A percentile compares a stretch with the other conserved stretches of the same genome.
These are phyloP conservation scores for Gremmenia infestans DNA, from an alignment of 2,329 filamentous ascomycete genomes.

Conservation along the genomic window DNA sequence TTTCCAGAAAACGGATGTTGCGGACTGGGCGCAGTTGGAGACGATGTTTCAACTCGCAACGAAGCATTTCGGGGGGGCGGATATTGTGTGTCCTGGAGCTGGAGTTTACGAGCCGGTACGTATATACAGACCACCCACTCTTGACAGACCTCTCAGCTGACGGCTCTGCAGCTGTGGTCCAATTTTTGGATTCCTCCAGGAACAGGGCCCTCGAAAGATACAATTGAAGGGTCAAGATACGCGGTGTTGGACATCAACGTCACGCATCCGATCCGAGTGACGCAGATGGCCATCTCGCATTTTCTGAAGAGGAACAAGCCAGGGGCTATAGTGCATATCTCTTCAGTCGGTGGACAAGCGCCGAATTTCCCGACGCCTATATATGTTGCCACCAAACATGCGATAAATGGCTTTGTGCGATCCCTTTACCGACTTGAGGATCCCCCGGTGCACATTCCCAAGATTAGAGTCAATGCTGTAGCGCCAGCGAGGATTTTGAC, in stretches of 20 bases:
- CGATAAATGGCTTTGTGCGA: slow-evolving; percentile 41
- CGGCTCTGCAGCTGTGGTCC: slow-evolving; percentile 36
- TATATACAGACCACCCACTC: background rate
- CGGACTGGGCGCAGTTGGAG: slow-evolving; percentile 36
- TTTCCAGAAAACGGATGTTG: slow-evolving; percentile 42
- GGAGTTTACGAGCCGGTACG: slow-evolving; percentile 41
- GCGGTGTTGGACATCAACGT: slow-evolving; percentile 45
- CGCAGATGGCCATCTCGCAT: slow-evolving; percentile 45
- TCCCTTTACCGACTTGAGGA: slow-evolving; percentile 36
- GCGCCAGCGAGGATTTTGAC: slow-evolving; percentile 39
- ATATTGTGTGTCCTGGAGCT: slow-evolving; percentile 41
- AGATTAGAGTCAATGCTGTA: slow-evolving; percentile 39
- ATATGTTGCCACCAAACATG: slow-evolving; percentile 46
- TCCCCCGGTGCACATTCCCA: slow-evolving; percentile 23
- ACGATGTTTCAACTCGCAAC: slow-evolving; percentile 34
- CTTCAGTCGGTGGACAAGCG: slow-evolving; percentile 42
- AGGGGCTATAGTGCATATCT: slow-evolving; percentile 40
- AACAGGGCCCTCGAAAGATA: slow-evolving; percentile 37
- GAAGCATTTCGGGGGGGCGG: slow-evolving; percentile 32
- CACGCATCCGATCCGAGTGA: slow-evolving; percentile 46
- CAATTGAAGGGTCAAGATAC: slow-evolving; percentile 37
- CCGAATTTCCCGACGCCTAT: slow-evolving; percentile 37
- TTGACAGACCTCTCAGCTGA: background rate
- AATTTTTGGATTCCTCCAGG: slow-evolving; percentile 47
- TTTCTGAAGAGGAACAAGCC: slow-evolving; percentile 35